Evolutionary conservation across 768 basidiomycete species (phyloP), one percentile per base, ranked within the genome.

Genomic region (Cystobasidium tubakii): DNA sequence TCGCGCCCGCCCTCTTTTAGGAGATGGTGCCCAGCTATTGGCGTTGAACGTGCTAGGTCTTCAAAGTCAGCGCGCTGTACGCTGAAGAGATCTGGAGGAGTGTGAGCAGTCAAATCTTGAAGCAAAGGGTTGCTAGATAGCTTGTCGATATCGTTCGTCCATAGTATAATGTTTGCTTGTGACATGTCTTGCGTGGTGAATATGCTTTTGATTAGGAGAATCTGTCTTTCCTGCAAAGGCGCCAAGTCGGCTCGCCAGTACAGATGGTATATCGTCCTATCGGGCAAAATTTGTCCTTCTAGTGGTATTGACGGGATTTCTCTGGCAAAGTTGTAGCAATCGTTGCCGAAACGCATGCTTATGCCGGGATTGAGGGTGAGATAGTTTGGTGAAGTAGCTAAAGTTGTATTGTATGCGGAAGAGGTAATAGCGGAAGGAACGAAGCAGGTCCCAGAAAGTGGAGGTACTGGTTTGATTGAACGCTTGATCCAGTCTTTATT

Each of bases 201-300:
- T 81, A 94, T 94, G 1, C 91, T 91, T 79, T 91, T 89, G 80
- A 98, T 85, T 85, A 95, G 90, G 83, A 87, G 88, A 79, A 92
- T 90, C 78, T 98, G 93, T 29, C 94, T 85, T 70, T 86, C 84
- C 1, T 85, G 87, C 77, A 98, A 92, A 0, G 88, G 84, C 0
- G 88, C 87, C 46, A 97, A 86, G 82, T 97, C 94, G 72, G 86
- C 86, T 17, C 95, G 85, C 95, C 95, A 98, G 81, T 97, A 98
- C 0, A 92, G 89, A 81, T 98, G 95, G 79, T 87, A 95, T 66
- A 87, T 86, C 15, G 86, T 85, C 46, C 54, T 79, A n/a, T 74
- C 67, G 46, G 80, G 74, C 33, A 75, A 73, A 69, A 55, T 21
- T 57, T 79, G 76, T 60, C 39, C 74, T 23, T 75, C 75, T 21